These are phyloP conservation scores for Leccinum solheimii DNA, from an alignment of 1,284 basidiomycete genomes.

Conservation along the genomic window DNA sequence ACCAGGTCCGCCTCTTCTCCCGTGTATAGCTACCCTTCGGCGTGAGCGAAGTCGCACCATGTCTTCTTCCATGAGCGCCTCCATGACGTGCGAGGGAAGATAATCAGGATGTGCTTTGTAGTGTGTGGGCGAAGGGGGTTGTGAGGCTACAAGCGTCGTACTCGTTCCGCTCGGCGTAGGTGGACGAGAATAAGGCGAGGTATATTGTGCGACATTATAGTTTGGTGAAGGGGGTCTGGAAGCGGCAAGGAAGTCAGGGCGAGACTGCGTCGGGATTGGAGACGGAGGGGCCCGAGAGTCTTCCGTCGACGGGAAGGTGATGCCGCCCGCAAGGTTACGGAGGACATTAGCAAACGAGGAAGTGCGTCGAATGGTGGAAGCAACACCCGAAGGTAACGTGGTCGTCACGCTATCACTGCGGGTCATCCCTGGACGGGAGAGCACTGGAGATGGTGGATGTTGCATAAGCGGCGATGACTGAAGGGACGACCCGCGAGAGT, in stretches of 20 bases:
- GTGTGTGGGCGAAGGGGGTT: conserved; percentile 36
- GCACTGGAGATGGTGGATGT: conserved; percentile 41
- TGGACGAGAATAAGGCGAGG: conserved; percentile 68
- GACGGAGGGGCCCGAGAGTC: conserved; percentile 52
- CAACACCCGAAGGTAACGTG: conserved; percentile 57
- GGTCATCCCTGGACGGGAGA: conserved; percentile 46
- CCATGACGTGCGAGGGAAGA: conserved; percentile 75
- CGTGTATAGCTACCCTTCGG: conserved; percentile 46
- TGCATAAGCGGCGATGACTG: conserved; percentile 42
- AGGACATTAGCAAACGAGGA: conserved; percentile 84
- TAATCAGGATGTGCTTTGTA: conserved; percentile 47
- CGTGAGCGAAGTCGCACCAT: conserved; percentile 82
- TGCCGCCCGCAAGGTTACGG: conserved; percentile 72
- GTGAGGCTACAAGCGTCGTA: conserved; percentile 20
- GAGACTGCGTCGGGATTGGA: conserved; percentile 33
- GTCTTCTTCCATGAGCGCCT: conserved; percentile 87
- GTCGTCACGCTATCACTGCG: conserved; percentile 64
- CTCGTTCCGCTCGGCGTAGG: conserved; percentile 41
- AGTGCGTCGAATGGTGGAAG: conserved; percentile 73
- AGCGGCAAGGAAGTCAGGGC: conserved; percentile 42
- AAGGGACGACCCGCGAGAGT: conserved; percentile 55
- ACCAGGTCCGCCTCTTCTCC: conserved; percentile 35
- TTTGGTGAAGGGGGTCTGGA: conserved; percentile 76
- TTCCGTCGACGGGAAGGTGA: conserved; percentile 62
- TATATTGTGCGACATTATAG: conserved; percentile 71